phyloP scores from a whole-genome alignment of 208 protist genomes.

The Trypanosoma rangeli region DNA sequence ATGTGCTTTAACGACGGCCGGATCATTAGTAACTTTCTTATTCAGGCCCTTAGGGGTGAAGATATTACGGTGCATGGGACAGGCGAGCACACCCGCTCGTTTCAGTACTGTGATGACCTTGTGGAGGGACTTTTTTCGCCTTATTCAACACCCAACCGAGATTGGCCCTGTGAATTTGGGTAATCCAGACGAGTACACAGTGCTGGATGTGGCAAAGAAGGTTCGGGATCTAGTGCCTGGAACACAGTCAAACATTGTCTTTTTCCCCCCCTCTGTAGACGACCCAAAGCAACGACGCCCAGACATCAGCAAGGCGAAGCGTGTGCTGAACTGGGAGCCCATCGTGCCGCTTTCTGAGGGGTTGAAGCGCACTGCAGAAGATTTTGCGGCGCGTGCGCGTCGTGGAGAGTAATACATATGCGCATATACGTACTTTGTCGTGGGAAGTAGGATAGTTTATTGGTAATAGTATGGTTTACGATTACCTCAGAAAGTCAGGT shows the following conservation, averaged over 20 bases:
- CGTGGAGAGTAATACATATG: background rate
- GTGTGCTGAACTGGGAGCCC: constrained; percentile 55
- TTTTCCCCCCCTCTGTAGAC: constrained; percentile 35
- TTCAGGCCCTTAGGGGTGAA: constrained; percentile 75
- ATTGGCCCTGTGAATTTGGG: constrained; percentile 70
- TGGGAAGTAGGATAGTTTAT: too few relatives aligned
- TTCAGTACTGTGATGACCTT: constrained; percentile 85
- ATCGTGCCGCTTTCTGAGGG: constrained; percentile 48
- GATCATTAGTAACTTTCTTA: constrained; percentile 96
- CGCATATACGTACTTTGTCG: too few relatives aligned
- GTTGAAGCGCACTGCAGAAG: constrained; percentile 37
- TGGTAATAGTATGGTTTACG: too few relatives aligned
- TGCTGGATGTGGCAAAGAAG: constrained; percentile 60
- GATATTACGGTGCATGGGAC: constrained; percentile 93
- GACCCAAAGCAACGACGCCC: constrained; percentile 66
- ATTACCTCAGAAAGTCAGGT: too few relatives aligned
- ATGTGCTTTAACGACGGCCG: constrained; percentile 95
- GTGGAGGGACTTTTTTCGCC: constrained; percentile 57
- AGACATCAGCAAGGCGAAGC: constrained; percentile 61
- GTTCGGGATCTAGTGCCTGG: constrained; percentile 36
- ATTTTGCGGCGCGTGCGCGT: constrained; percentile 35
- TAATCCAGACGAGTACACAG: constrained; percentile 69
- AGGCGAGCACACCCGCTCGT: constrained; percentile 89
- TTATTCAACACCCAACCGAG: constrained; percentile 55
- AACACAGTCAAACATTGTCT: constrained; percentile 51